Percentiles rank a stretch among this genome's conserved stretches.
Conservation (phyloP, 2,329 filamentous ascomycete genomes). For the Ceratocystis papillata region DNA sequence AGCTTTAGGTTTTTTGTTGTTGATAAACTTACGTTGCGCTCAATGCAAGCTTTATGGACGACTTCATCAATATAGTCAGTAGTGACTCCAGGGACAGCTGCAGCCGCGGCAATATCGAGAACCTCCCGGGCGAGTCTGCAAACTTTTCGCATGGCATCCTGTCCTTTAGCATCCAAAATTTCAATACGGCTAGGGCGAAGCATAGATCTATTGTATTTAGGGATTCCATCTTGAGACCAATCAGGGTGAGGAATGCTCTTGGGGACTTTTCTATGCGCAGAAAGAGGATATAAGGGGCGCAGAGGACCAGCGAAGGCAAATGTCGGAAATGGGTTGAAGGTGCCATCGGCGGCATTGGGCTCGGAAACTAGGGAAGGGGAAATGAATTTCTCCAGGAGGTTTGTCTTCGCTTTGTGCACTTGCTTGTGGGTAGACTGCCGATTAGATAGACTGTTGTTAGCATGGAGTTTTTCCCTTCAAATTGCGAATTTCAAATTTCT, state of each 20-base stretch:
- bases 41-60: conserved; percentile 87
- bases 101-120: conserved; percentile 78
- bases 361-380: conserved; percentile 77
- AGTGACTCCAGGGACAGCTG: conserved; percentile 78
- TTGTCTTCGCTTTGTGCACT: conserved; percentile 59
- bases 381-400: conserved; percentile 62
- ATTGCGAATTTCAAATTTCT: too few relatives aligned
- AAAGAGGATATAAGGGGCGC: conserved; percentile 79
- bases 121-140: conserved; percentile 82
- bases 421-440: conserved; percentile 43
- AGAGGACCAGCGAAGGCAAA: conserved; percentile 73
- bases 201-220: conserved; percentile 48
- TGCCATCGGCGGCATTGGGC: conserved; percentile 80
- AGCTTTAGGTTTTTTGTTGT: not conserved
- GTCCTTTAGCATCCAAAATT: conserved; percentile 65
- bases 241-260: conserved; percentile 74
- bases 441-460: conserved; percentile 10
- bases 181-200: conserved; percentile 69
- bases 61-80: conserved; percentile 93
- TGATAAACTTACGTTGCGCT: conserved; percentile 63
- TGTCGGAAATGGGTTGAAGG: conserved; percentile 84
- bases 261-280: conserved; percentile 60
- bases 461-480: not conserved
- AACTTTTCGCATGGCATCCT: conserved; percentile 86
- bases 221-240: conserved; percentile 75